A percentile compares a stretch with the other conserved stretches of the same genome.
Evolutionary conservation across 805 yeast genomes (phyloP).

Genomic region (Ogataea pilisensis): DNA sequence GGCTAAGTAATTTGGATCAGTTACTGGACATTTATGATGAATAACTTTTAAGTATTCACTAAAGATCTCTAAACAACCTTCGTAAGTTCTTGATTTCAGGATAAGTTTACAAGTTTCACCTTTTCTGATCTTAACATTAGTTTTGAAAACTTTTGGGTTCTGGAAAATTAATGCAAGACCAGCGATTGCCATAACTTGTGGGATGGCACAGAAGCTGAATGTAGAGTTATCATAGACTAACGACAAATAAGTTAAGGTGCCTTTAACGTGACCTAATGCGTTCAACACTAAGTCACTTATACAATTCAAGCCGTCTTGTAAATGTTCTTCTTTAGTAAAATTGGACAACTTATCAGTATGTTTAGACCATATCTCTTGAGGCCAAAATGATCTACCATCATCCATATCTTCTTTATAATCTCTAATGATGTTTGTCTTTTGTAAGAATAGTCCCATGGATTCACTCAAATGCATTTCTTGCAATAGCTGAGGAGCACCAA

Average conservation of each 20-base stretch:
- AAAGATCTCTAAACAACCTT: slow-evolving; percentile 75
- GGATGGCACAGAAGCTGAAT: slow-evolving; percentile 93
- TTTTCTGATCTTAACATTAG: slow-evolving; percentile 82
- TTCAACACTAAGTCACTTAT: slow-evolving; percentile 76
- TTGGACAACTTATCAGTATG: slow-evolving; percentile 63
- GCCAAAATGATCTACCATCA: slow-evolving; percentile 96
- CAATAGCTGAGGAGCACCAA: slow-evolving; percentile 53
- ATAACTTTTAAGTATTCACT: slow-evolving; percentile 67
- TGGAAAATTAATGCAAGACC: slow-evolving; percentile 82
- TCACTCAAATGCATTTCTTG: slow-evolving; percentile 58
- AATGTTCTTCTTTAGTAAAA: slow-evolving; percentile 48
- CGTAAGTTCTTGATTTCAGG: slow-evolving; percentile 65
- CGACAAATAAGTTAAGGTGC: slow-evolving; percentile 71
- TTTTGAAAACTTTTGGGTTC: slow-evolving; percentile 66
- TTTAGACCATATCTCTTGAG: slow-evolving; percentile 86
- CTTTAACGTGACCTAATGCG: slow-evolving; percentile 73
- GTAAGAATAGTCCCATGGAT: slow-evolving; percentile 93
- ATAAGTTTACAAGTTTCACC: slow-evolving; percentile 81
- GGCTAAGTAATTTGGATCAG: slow-evolving; percentile 81
- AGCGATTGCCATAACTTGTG: slow-evolving; percentile 99
- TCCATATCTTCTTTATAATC: slow-evolving; percentile 89
- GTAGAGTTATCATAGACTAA: slow-evolving; percentile 74
- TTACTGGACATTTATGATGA: slow-evolving; percentile 72
- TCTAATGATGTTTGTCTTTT: slow-evolving; percentile 92
- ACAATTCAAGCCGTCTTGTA: slow-evolving; percentile 62